These are phyloP conservation scores for Plasmodium coatneyi DNA, from an alignment of 169 alveolate genomes.

Conservation along the genomic window DNA sequence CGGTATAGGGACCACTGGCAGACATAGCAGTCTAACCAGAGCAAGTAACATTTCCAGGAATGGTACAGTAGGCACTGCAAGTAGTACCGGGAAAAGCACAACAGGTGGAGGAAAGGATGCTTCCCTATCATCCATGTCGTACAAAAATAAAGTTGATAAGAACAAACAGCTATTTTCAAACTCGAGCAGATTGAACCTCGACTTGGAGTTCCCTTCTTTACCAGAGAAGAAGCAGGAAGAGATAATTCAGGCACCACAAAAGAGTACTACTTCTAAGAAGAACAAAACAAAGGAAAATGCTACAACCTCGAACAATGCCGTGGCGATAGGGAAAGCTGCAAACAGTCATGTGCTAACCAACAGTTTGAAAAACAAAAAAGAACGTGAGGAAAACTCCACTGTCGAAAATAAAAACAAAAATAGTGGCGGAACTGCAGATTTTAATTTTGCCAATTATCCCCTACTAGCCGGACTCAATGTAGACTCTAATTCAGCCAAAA, in stretches of 20 bases:
- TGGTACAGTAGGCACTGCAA: background rate
- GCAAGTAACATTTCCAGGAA: background rate
- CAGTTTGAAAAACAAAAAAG: slow-evolving; percentile 7
- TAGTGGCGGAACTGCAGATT: background rate
- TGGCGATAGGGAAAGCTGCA: background rate
- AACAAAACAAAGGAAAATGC: background rate
- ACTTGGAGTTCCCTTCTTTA: slow-evolving; percentile 50
- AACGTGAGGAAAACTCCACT: background rate
- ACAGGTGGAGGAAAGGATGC: background rate
- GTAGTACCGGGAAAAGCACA: background rate
- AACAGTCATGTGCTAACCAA: background rate
- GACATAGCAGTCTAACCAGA: background rate
- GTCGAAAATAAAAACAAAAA: background rate
- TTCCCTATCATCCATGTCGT: slow-evolving; percentile 7
- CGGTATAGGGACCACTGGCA: background rate
- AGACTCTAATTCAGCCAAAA: background rate
- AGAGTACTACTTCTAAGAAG: slow-evolving; percentile 4
- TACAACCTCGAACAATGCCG: background rate
- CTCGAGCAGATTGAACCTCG: background rate
- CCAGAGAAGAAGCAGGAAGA: slow-evolving; percentile 35
- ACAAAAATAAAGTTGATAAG: slow-evolving; percentile 55
- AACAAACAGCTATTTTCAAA: background rate
- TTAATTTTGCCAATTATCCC: slow-evolving; percentile 9
- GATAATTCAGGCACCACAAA: background rate
- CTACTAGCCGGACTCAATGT: background rate